Conservation (phyloP, 805 yeast genomes). For the Candida dendrica region DNA sequence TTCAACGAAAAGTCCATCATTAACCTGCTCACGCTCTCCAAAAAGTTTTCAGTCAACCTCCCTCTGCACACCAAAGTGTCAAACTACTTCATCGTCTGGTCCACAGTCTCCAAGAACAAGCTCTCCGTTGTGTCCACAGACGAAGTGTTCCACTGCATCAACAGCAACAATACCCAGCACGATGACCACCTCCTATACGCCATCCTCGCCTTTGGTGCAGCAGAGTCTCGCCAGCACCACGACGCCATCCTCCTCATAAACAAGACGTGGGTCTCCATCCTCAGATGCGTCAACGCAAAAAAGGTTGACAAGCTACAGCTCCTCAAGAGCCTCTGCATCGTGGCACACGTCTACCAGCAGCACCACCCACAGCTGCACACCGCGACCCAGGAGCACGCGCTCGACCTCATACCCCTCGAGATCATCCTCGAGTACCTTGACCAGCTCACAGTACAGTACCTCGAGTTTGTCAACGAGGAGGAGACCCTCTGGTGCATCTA, state of each 20-base stretch:
- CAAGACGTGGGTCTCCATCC: slow-evolving; percentile 34
- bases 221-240: slow-evolving; percentile 24
- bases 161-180: slow-evolving; percentile 11
- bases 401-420: slow-evolving; percentile 32
- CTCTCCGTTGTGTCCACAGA: slow-evolving; percentile 19
- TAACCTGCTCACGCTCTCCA: slow-evolving; percentile 24
- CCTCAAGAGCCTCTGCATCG: slow-evolving; percentile 37
- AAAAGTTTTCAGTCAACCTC: slow-evolving; percentile 12
- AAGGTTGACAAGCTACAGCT: slow-evolving; percentile 26
- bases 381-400: not conserved
- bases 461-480: slow-evolving; percentile 2
- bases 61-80: slow-evolving; percentile 14
- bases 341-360: slow-evolving; percentile 35
- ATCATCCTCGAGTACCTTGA: slow-evolving; percentile 43
- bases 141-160: slow-evolving; percentile 2
- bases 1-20: slow-evolving; percentile 25
- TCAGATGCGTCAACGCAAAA: slow-evolving; percentile 12
- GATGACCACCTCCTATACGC: slow-evolving; percentile 36
- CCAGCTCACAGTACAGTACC: slow-evolving; percentile 31
- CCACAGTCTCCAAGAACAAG: slow-evolving; percentile 22
- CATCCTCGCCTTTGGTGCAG: slow-evolving; percentile 39
- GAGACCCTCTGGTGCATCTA: slow-evolving; percentile 39
- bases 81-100: slow-evolving; percentile 15
- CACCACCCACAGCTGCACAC: slow-evolving; percentile 25
- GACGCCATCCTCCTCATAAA: slow-evolving; percentile 33